Base-by-base conservation (phyloP, 768 basidiomycete genomes). In the Leccinum longicurvipes region DNA sequence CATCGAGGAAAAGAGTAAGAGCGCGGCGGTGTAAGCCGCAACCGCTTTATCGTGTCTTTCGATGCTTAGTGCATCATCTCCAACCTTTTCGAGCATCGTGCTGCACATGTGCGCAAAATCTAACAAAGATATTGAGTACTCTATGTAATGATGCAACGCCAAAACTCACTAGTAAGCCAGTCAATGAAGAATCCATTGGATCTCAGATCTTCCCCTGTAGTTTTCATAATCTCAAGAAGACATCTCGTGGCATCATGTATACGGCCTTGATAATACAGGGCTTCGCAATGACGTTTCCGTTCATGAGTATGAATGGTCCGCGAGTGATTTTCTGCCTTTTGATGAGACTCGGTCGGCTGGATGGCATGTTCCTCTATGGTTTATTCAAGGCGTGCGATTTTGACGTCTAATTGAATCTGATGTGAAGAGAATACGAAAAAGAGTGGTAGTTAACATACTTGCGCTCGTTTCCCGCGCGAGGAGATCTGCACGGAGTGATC, bases 101-200 rank as follows among this genome's bases (percentile, higher is more conserved):
- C 50, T 4, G 11, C 53, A 59, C 7, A 19, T 50, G 1, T 31
- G 1, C 4, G 29, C 47, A 21, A 61, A 61, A 6, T 44, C 60
- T 61, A 21, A 23, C 19, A 9, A 28, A 0, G 11, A 2, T 0
- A 44, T 36, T 29, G 1, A 31, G 8, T n/a, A 15, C 4, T 21
- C 21, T n/a, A 5, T 14, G 1, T 1, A 10, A 0, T 2, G 0
- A 1, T 7, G 2, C 3, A 14, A 50, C 2, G 6, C 23, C 1
- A 2, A 45, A 12, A 54, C 52, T 24, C 17, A 61, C 60, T 27
- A 3, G 39, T 2, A 23, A 56, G n/a, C 60, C 59, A 60, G 23
- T 54, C 32, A 14, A 39, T 17, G 1, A 51, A 7, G 1, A 31
- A 9, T 9, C 9, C 15, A 17, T 54, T 44, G 1, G 21, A 27